Percentiles rank a stretch among this genome's conserved stretches.
Evolutionary conservation across 192 early-diverging fungal species (phyloP).

Genomic region (Globomyces pollinis-pini): DNA sequence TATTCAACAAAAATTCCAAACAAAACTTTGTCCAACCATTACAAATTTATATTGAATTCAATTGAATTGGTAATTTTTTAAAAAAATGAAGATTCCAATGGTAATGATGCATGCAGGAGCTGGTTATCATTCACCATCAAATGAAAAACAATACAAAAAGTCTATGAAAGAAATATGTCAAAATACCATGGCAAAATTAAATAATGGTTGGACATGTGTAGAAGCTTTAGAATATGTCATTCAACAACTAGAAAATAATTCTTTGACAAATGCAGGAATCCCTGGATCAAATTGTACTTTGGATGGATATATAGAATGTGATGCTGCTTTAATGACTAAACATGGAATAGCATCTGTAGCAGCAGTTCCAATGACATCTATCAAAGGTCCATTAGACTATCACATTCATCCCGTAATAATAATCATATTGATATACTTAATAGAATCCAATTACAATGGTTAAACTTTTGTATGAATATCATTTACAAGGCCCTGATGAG

Average conservation of each 20-base stretch:
- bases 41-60: too few species aligned
- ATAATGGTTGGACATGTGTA: not conserved
- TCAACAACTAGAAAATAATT: slow-evolving; percentile 33
- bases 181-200: not conserved
- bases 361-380: slow-evolving; percentile 55
- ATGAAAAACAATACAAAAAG: not conserved
- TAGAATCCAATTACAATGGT: slow-evolving; percentile 34
- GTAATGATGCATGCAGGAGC: slow-evolving; percentile 43
- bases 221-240: not conserved
- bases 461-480: not conserved
- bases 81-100: too few species aligned
- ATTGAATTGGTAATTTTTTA: too few species aligned
- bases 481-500: slow-evolving; percentile 22
- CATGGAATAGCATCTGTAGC: slow-evolving; percentile 70
- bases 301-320: slow-evolving; percentile 70
- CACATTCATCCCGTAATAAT: not conserved
- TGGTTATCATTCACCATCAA: slow-evolving; percentile 19
- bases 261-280: slow-evolving; percentile 51
- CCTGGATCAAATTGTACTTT: slow-evolving; percentile 74
- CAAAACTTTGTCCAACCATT: too few species aligned
- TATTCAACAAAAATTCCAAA: too few species aligned
- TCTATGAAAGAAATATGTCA: not conserved
- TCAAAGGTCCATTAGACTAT: slow-evolving; percentile 10
- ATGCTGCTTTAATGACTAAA: slow-evolving; percentile 73
- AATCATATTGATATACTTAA: slow-evolving; percentile 19